A percentile compares a stretch with the other conserved stretches of the same genome.
Conservation (phyloP, 1,284 basidiomycete species). For the Rhizoctonia solani region DNA sequence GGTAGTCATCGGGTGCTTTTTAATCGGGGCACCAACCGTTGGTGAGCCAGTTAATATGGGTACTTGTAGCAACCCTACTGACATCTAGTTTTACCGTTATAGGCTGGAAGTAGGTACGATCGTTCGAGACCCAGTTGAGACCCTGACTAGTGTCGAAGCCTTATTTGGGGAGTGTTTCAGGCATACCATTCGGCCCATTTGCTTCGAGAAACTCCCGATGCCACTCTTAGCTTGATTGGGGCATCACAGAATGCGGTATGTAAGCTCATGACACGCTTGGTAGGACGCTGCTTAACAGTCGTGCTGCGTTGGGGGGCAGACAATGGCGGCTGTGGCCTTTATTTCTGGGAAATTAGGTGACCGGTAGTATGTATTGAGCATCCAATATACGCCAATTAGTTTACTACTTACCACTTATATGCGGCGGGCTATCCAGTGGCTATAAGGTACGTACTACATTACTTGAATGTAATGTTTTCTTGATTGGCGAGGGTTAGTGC, state of each 20-base stretch:
- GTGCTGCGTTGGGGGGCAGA: background rate
- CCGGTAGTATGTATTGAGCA: constrained; percentile 36
- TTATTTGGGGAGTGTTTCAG: constrained; percentile 39
- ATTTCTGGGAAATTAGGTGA: constrained; percentile 40
- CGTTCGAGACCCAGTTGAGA: background rate
- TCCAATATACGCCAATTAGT: background rate
- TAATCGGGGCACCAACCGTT: background rate
- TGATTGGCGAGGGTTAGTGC: constrained; percentile 13
- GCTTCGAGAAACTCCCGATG: constrained; percentile 32
- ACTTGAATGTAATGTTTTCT: background rate
- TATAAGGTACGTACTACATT: constrained; percentile 1
- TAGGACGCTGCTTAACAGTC: background rate
- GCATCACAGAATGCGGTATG: constrained; percentile 35
- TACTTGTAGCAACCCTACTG: background rate
- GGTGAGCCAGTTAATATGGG: background rate
- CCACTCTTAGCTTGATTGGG: constrained; percentile 35
- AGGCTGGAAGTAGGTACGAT: constrained; percentile 7
- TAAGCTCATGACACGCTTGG: background rate
- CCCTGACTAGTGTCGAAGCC: constrained; percentile 1
- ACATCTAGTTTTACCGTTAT: background rate
- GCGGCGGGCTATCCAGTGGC: constrained; percentile 7
- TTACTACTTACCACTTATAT: background rate
- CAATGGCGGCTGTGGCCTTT: constrained; percentile 37
- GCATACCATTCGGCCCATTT: constrained; percentile 34
- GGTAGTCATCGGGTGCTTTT: constrained; percentile 2